Evolutionary conservation across 768 basidiomycete genomes (phyloP).

Genomic region (Lentinula detonsa): DNA sequence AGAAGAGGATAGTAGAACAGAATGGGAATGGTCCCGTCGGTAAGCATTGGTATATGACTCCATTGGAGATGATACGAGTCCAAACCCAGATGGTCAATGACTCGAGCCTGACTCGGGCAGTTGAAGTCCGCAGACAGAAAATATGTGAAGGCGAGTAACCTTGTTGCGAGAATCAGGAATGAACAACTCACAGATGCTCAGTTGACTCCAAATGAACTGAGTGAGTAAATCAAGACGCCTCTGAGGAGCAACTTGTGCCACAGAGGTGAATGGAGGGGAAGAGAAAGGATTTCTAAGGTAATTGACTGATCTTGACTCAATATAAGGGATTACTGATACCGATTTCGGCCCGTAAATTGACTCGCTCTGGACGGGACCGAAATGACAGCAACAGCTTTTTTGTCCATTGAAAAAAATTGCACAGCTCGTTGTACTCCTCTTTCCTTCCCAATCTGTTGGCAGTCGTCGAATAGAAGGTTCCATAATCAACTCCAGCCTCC

Average conservation of each 20-base stretch:
- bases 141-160: background rate
- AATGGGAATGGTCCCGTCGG: constrained; percentile 4
- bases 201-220: background rate
- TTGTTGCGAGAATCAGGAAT: background rate
- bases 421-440: too few relatives aligned
- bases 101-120: background rate
- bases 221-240: background rate
- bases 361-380: background rate
- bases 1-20: background rate
- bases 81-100: background rate
- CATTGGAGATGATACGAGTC: constrained; percentile 4
- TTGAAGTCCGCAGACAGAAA: background rate
- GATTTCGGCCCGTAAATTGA: background rate
- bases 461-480: too few relatives aligned
- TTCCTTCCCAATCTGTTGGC: too few relatives aligned
- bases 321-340: background rate
- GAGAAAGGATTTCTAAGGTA: background rate
- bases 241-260: background rate
- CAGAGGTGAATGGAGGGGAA: background rate
- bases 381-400: background rate
- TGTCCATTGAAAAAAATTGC: background rate
- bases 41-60: constrained; percentile 1
- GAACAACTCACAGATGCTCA: background rate
- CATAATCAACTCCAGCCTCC: too few relatives aligned
- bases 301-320: background rate